Evolutionary conservation across 2,329 filamentous ascomycete species (phyloP), one percentile per base, ranked within the genome.

Genomic region (Cytospora schulzeri): DNA sequence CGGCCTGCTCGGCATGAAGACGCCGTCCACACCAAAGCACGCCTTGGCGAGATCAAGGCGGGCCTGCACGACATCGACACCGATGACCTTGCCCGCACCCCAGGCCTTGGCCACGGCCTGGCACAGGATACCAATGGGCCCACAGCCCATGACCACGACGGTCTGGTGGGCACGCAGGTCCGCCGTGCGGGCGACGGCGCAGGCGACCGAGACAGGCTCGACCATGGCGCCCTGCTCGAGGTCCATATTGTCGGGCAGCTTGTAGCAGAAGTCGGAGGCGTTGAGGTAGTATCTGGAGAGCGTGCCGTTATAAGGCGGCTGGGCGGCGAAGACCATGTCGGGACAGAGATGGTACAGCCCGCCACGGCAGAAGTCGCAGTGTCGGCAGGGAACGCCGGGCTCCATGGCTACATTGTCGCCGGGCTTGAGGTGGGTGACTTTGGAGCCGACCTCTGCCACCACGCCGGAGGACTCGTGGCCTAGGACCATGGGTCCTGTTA

Each of bases 201-300:
- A 80, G 0, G 83, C 82, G 0, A 85, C 82, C 0, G 82, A 78
- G 0, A 84, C 72, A 0, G 83, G 84, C 70, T 86, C 83, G 1
- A 84, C 77, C 11, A 86, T 71, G 0, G 83, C 83, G 1, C 80
- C 83, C 29, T 85, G 80, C 65, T 85, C 81, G 48, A 83, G 70
- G 1, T 73, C 73, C 60, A 86, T 75, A 55, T 79, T 72, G 0
- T 73, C 72, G 0, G 81, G 80, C 2, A 85, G 71, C 1, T 73
- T 74, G 65, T 83, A 83, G 66, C 78, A 79, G 66, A 76, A 85
- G 69, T 83, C 81, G 0, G 76, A 74, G 0, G 80, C 76, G 0
- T 78, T 76, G 41, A 74, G 75, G 70, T 80, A 85, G 70, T 81
- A 85, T 66, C 80, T 83, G 3, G 75, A 73, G 14, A 85, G 72